Base-by-base conservation (phyloP, 352 stramenopile species). In the Pythium utonaiense region DNA sequence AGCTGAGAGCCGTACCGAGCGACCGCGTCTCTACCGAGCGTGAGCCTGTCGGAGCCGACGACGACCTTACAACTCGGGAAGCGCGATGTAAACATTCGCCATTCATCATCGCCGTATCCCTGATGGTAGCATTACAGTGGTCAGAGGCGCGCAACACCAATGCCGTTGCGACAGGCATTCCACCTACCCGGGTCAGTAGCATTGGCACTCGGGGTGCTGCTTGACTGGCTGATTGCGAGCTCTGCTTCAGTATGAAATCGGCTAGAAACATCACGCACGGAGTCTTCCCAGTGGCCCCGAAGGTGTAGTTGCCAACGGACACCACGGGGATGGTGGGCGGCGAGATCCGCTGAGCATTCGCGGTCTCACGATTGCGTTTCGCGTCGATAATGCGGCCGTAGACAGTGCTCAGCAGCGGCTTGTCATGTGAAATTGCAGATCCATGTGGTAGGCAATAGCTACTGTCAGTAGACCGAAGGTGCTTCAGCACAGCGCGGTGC, bases 201-300 rank as follows among this genome's bases (percentile, higher is more conserved):
- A 89, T 66, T 5, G 75, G 75, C 28, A 75, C 67, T 13, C 59
- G 62, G 10, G 33, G 40, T 22, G 51, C 27, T 1, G 0, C 24
- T 22, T 13, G 41, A 42, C 48, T 17, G n/a, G 2, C 38, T 22
- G 17, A 4, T n/a, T 33, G 52, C 13, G 79, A 53, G 12, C 49
- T 56, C 4, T 58, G 25, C 4, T 33, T 24, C 21, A 65, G 58
- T 9, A 60, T 40, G 8, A 14, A 69, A 44, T 67, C 60, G 1
- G 53, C 42, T 19, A 90, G 66, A 24, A 78, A 75, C 45, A 80
- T 53, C 24, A 80, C 80, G 8, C 75, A 83, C 21, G 80, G 80
- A 38, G 80, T 91, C 67, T 91, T 91, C 52, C 80, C 80, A 4
- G 80, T 91, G n/a, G 75, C 80, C 2, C 80, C 80, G 38, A 88